Evolutionary conservation across 257 asterid species (phyloP).

Genomic region (Capsicum pubescens): DNA sequence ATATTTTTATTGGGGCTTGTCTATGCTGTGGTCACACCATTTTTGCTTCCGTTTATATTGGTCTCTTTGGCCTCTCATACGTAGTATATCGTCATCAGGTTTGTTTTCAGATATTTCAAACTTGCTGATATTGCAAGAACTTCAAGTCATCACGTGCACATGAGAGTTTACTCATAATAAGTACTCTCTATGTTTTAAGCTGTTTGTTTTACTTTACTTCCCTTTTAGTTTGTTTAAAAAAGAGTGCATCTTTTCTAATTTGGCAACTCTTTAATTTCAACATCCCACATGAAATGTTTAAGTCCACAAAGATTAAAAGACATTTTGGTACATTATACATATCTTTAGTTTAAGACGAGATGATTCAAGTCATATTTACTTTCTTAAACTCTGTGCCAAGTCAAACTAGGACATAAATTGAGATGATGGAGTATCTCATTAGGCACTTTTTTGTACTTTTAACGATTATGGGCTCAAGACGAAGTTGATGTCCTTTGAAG

Average conservation of each 20-base stretch:
- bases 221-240: too few relatives aligned
- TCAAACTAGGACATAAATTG: background rate
- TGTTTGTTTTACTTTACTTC: background rate
- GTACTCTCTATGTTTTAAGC: background rate
- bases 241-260: too few relatives aligned
- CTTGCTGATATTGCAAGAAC: slow-evolving; percentile 12
- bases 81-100: slow-evolving; percentile 97
- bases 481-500: background rate
- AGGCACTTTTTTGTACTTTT: slow-evolving; percentile 1
- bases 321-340: background rate
- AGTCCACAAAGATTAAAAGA: too few relatives aligned
- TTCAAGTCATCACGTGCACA: background rate
- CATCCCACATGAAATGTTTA: too few relatives aligned
- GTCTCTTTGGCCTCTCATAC: slow-evolving; percentile 84
- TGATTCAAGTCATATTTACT: background rate
- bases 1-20: slow-evolving; percentile 93
- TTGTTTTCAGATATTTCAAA: slow-evolving; percentile 8
- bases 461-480: background rate
- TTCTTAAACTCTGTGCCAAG: background rate
- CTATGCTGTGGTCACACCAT: slow-evolving; percentile 87
- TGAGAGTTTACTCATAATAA: background rate
- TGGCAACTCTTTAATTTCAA: too few relatives aligned
- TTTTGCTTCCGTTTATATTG: slow-evolving; percentile 83
- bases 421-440: background rate
- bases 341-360: background rate